Percentiles rank a stretch among this genome's conserved stretches.
Conservation (phyloP, 257 asterid genomes). For the Paulownia fortunei region DNA sequence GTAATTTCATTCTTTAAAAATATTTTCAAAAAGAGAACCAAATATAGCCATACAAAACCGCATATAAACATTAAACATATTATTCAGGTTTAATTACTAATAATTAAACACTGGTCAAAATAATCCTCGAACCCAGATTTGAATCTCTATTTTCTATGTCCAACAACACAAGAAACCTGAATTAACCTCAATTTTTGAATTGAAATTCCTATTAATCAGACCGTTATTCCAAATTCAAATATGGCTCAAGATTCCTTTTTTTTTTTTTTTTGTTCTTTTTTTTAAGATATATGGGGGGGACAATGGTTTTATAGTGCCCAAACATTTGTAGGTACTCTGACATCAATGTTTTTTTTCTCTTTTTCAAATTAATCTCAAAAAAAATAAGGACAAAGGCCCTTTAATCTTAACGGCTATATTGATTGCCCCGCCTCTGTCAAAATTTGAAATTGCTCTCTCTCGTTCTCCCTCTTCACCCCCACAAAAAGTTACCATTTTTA, state of each 20-base stretch:
- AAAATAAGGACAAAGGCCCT: background rate
- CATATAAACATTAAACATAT: too few species aligned
- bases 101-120: constrained; percentile 10
- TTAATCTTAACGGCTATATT: constrained; percentile 64
- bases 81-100: background rate
- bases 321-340: constrained; percentile 41
- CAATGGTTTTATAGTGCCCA: background rate
- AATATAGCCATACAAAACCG: too few species aligned
- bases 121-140: constrained; percentile 23
- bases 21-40: too few species aligned
- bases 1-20: too few species aligned
- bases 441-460: constrained; percentile 58
- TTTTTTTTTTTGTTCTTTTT: background rate
- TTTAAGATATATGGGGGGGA: background rate
- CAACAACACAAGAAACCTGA: constrained; percentile 24
- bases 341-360: constrained; percentile 35
- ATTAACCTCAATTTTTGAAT: constrained; percentile 35
- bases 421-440: constrained; percentile 48
- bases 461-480: constrained; percentile 36
- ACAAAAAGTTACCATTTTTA: constrained; percentile 48
- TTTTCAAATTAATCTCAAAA: background rate
- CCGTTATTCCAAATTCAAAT: constrained; percentile 55
- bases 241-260: constrained; percentile 50
- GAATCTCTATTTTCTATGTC: constrained; percentile 25
- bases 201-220: constrained; percentile 30